Percentiles rank a stretch among this genome's conserved stretches.
These are phyloP conservation scores for Cladosporium colombiae DNA, from an alignment of 2,329 filamentous ascomycete species.

Conservation along the genomic window DNA sequence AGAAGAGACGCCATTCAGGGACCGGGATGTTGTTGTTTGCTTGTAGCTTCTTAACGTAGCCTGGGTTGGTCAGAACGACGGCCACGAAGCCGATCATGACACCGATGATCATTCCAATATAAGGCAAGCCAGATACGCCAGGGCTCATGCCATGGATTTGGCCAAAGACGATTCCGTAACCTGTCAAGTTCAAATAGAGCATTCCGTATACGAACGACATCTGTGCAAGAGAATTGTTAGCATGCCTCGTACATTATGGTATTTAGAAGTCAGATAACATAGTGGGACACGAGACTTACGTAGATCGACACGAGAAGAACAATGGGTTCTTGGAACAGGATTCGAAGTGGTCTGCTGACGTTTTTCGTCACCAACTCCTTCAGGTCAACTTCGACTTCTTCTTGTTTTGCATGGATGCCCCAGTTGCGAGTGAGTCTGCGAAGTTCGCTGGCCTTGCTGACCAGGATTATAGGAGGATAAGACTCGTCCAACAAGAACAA, in stretches of 20 bases:
- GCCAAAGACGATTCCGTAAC: slow-evolving; percentile 79
- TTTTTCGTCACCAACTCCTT: slow-evolving; percentile 41
- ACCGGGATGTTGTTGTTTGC: slow-evolving; percentile 42
- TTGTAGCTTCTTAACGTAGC: slow-evolving; percentile 36
- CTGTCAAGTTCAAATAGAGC: slow-evolving; percentile 82
- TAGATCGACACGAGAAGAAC: slow-evolving; percentile 51
- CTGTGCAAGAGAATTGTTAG: not conserved
- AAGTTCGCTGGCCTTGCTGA: slow-evolving; percentile 57
- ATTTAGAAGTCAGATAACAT: not conserved
- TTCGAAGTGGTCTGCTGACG: slow-evolving; percentile 45
- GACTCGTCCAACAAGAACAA: slow-evolving; percentile 59
- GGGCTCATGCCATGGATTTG: slow-evolving; percentile 67
- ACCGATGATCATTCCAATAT: slow-evolving; percentile 69
- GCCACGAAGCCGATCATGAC: slow-evolving; percentile 33
- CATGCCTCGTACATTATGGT: not conserved
- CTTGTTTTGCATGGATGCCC: slow-evolving; percentile 59
- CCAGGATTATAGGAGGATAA: slow-evolving; percentile 59
- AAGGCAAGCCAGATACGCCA: slow-evolving; percentile 74
- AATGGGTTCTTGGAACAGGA: slow-evolving; percentile 53
- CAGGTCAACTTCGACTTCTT: slow-evolving; percentile 42
- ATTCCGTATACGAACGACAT: slow-evolving; percentile 50
- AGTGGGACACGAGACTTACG: not conserved
- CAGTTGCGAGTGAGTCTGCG: slow-evolving; percentile 59
- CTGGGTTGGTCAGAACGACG: slow-evolving; percentile 34
- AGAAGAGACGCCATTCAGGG: slow-evolving; percentile 50